Evolutionary conservation across 306 rosid genomes (phyloP).

Genomic region (Citrullus mucosospermus): DNA sequence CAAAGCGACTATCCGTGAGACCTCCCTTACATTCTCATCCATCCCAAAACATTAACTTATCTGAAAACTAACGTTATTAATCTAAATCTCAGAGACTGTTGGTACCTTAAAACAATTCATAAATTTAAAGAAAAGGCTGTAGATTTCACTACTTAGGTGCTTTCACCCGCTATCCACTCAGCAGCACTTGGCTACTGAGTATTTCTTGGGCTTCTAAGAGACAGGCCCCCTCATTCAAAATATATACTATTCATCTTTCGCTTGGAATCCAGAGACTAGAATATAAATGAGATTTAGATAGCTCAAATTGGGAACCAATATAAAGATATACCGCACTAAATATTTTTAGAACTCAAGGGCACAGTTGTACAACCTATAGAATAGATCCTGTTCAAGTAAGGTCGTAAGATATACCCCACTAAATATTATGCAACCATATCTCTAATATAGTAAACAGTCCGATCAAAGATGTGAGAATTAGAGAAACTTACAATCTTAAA

Average conservation of each 20-base stretch:
- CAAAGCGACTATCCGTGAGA: background rate
- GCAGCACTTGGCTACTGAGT: background rate
- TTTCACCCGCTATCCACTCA: background rate
- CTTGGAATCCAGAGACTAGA: background rate
- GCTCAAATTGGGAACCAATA: background rate
- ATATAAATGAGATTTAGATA: background rate
- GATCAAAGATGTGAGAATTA: background rate
- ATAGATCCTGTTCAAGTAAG: no score
- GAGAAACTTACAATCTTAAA: constrained; percentile 47
- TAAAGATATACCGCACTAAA: background rate
- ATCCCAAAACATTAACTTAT: background rate
- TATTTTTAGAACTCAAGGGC: background rate
- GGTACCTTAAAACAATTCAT: background rate
- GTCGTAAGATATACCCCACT: background rate
- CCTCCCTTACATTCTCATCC: background rate
- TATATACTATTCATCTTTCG: background rate
- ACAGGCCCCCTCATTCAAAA: background rate
- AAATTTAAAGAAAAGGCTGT: background rate
- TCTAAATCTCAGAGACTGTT: background rate
- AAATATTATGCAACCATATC: background rate
- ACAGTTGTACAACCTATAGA: no score
- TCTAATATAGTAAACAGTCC: background rate
- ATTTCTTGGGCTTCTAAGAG: background rate
- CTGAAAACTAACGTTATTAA: background rate
- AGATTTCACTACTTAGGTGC: background rate